phyloP scores from a whole-genome alignment of 805 yeast species.

The Candida bentonensis region DNA sequence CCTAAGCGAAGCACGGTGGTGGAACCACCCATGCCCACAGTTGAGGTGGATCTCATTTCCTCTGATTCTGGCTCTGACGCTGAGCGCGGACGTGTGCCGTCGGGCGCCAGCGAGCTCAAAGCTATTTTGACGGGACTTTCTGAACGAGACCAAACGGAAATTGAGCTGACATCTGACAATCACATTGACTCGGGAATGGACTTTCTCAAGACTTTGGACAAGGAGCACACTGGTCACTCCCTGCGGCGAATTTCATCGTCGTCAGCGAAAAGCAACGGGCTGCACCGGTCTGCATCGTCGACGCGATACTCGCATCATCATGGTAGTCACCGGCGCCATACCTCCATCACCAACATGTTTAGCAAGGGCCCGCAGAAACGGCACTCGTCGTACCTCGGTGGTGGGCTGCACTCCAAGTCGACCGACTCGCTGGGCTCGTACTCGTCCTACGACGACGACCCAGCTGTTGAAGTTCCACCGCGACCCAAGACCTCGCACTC shows the following conservation, averaged over 20 bases:
- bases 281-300: background rate
- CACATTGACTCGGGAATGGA: conserved; percentile 23
- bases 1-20: too few relatives aligned
- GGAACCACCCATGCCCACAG: background rate
- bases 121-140: conserved; percentile 22
- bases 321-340: conserved; percentile 3
- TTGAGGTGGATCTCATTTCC: background rate
- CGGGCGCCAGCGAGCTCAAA: conserved; percentile 15
- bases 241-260: background rate
- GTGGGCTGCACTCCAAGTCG: background rate
- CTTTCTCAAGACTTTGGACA: conserved; percentile 20
- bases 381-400: background rate
- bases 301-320: conserved; percentile 1
- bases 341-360: conserved; percentile 4
- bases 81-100: background rate
- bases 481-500: conserved; percentile 1
- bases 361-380: background rate
- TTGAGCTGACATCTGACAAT: conserved; percentile 16
- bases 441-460: background rate
- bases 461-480: background rate
- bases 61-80: background rate
- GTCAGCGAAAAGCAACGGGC: background rate
- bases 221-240: conserved; percentile 9
- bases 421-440: background rate
- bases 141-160: conserved; percentile 20